Base-by-base conservation (phyloP, 2,329 filamentous ascomycete genomes). In the Gnomoniopsis sp. region DNA sequence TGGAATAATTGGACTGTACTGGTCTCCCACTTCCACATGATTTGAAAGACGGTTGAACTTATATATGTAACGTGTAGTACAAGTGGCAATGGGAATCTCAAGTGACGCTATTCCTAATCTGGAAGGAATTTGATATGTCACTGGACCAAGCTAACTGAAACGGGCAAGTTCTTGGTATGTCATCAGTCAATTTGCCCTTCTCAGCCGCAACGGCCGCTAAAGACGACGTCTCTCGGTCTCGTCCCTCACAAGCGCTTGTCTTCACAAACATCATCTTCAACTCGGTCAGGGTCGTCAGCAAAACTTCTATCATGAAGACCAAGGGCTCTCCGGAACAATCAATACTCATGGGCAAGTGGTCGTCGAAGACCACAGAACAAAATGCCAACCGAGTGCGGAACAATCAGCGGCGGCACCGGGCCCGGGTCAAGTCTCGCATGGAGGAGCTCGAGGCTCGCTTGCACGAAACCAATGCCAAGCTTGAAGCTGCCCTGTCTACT, bases 361-460 rank as follows among this genome's bases (percentile, higher is more conserved):
- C 69, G 1, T 53, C 55, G 30, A 70, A 65, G 52, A 60, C 71
- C 3, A 64, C 67, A 6, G 66, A 71, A 4, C 67, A 74, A 58
- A 69, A 72, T 22, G 66, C 69, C 2, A 64, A 63, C 10, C 73
- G 79, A 8, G 74, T 79, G 17, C 77, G 78, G n/a, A 75, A 82
- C 49, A 82, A 82, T 62, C 78, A 82, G 64, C 75, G 79, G 43
- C 74, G 78, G 23, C 79, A 82, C 63, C 76, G 79, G 4, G 77
- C 77, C 10, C 69, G 75, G 33, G 71, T 74, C 46, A 75, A 73
- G 49, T 69, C 71, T 41, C 70, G 73, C 41, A 72, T 80, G 26
- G 65, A 70, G 1, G 69, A 71, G 1, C 67, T 79, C 1, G 76
- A 79, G 63, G 56, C 65, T 19, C 58, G 62, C 7, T 67, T 75